Conservation (phyloP, 345 rosid genomes). For the Moricandia moricandioides region DNA sequence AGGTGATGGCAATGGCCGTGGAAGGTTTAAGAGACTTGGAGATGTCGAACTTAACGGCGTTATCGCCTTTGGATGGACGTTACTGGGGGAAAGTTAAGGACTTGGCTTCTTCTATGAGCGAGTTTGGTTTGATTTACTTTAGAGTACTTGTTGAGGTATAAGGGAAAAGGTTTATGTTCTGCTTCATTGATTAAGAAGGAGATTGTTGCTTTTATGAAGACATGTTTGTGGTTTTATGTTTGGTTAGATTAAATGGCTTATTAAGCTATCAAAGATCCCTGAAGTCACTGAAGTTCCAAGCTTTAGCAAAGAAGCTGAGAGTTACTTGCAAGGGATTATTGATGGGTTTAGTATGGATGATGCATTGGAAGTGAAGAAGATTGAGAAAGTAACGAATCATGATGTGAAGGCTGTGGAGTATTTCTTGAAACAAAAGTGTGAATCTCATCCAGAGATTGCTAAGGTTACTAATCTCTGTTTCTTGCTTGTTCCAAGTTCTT, state of each 20-base stretch:
- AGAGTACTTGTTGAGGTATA: conserved; percentile 84
- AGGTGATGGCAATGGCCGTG: conserved; percentile 48
- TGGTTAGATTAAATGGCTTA: conserved; percentile 72
- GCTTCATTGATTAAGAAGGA: not conserved
- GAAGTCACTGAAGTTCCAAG: conserved; percentile 76
- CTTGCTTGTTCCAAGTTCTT: too few species aligned
- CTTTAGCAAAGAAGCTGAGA: conserved; percentile 64
- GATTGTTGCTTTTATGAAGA: not conserved
- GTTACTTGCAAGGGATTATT: conserved; percentile 58
- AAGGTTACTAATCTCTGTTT: conserved; percentile 41
- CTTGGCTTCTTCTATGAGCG: conserved; percentile 83
- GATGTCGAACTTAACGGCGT: conserved; percentile 72
- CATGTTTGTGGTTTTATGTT: not conserved
- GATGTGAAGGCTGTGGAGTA: conserved; percentile 97
- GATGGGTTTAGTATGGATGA: conserved; percentile 69
- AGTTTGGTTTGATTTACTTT: conserved; percentile 75
- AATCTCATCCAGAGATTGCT: conserved; percentile 72
- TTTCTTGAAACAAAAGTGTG: conserved; percentile 84
- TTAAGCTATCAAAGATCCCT: conserved; percentile 81
- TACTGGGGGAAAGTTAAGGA: conserved; percentile 86
- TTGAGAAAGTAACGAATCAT: conserved; percentile 83
- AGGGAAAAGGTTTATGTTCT: not conserved
- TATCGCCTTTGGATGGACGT: conserved; percentile 94
- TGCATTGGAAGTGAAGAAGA: conserved; percentile 70
- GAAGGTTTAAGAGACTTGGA: conserved; percentile 44